Conservation (phyloP, 345 rosid species). For the Rhodamnia argentea region DNA sequence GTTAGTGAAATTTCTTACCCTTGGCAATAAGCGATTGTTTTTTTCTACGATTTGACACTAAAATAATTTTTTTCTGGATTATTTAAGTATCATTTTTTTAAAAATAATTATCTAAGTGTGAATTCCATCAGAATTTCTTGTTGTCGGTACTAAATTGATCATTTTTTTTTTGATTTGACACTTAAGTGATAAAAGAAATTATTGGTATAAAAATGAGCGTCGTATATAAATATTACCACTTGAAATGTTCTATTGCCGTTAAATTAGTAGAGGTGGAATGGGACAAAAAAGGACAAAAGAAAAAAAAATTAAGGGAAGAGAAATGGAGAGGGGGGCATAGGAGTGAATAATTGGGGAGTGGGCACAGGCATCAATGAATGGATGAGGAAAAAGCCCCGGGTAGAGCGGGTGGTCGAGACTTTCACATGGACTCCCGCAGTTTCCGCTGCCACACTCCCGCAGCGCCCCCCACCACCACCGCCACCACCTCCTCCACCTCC, state of each 20-base stretch:
- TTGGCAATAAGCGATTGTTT: too few species aligned
- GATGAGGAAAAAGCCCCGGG: background rate
- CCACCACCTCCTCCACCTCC: background rate
- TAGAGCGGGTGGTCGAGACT: slow-evolving; percentile 6
- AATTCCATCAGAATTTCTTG: too few species aligned
- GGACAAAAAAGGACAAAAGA: background rate
- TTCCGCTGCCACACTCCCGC: background rate
- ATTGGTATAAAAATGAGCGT: too few species aligned
- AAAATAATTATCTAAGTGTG: too few species aligned
- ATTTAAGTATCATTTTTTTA: too few species aligned
- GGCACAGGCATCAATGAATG: background rate
- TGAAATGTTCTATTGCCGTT: background rate
- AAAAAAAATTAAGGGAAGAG: background rate
- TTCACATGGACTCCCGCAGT: slow-evolving; percentile 16
- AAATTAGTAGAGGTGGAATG: background rate
- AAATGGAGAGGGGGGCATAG: background rate
- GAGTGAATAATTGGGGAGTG: background rate
- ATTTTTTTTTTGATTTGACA: too few species aligned
- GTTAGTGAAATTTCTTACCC: too few species aligned
- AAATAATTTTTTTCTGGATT: too few species aligned
- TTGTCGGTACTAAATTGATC: too few species aligned
- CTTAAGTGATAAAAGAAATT: too few species aligned
- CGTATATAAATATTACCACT: too few species aligned
- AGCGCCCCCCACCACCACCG: background rate
- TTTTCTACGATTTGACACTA: too few species aligned